Percentiles rank a stretch among this genome's conserved stretches.
Evolutionary conservation across 805 yeast species (phyloP).

Genomic region (Starmerella sirachaensis): DNA sequence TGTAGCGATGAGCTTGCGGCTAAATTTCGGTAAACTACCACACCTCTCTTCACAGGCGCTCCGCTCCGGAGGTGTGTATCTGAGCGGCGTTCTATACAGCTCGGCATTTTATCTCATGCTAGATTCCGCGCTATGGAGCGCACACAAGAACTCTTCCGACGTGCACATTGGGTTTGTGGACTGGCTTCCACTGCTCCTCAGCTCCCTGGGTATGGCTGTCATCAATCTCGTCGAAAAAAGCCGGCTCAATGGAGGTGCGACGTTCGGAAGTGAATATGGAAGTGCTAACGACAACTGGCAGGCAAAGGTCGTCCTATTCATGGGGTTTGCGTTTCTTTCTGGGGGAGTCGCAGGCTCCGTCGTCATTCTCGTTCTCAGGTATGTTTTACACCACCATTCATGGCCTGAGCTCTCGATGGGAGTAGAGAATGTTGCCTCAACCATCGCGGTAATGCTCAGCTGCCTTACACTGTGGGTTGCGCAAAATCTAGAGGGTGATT

Average conservation of each 20-base stretch:
- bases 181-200: conserved; percentile 89
- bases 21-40: conserved; percentile 20
- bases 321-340: conserved; percentile 86
- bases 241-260: conserved; percentile 35
- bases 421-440: conserved; percentile 69
- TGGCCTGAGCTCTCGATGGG: conserved; percentile 95
- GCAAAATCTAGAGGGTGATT: conserved; percentile 92
- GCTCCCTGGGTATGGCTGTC: conserved; percentile 79
- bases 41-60: conserved; percentile 61
- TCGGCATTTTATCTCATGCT: conserved; percentile 80
- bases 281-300: conserved; percentile 66
- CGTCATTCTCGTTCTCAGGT: conserved; percentile 76
- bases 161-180: conserved; percentile 86
- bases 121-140: conserved; percentile 80
- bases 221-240: conserved; percentile 60
- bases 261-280: conserved; percentile 29
- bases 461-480: conserved; percentile 86
- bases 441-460: conserved; percentile 71
- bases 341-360: conserved; percentile 90
- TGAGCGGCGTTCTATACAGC: conserved; percentile 45
- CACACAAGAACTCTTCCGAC: conserved; percentile 68
- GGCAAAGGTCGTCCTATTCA: conserved; percentile 76
- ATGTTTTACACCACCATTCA: conserved; percentile 51
- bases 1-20: conserved; percentile 16
- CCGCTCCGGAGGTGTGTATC: conserved; percentile 61